Percentiles rank a stretch among this genome's conserved stretches.
These are phyloP conservation scores for Rusavskia elegans DNA, from an alignment of 495 filamentous ascomycete genomes.

Conservation along the genomic window DNA sequence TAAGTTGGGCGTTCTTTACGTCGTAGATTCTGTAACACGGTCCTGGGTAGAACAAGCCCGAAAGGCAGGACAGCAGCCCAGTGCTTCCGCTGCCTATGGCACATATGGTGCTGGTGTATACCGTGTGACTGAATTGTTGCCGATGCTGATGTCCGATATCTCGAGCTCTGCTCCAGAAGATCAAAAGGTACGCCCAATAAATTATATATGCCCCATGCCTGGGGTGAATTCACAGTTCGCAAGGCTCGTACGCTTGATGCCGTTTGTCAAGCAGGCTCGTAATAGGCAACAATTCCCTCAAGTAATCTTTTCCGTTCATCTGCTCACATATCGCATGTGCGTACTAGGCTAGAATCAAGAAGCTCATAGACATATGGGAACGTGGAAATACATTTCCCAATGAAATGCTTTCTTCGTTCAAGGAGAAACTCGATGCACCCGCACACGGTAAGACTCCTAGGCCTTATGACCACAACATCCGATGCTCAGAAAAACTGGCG, in stretches of 20 bases:
- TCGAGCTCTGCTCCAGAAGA: conserved; percentile 75
- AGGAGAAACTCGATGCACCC: conserved; percentile 54
- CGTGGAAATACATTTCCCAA: conserved; percentile 81
- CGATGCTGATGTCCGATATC: conserved; percentile 90
- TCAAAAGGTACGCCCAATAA: conserved; percentile 79
- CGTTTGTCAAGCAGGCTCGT: no score
- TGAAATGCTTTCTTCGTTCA: conserved; percentile 69
- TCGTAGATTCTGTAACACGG: conserved; percentile 99
- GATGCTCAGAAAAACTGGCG: background rate
- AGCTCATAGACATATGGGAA: conserved; percentile 96
- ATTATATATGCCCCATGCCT: background rate
- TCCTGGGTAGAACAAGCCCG: conserved; percentile 96
- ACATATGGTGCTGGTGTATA: conserved; percentile 90
- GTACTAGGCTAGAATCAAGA: conserved; percentile 87
- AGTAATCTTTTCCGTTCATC: conserved; percentile 5
- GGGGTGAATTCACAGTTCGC: background rate
- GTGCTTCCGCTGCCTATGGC: conserved; percentile 62
- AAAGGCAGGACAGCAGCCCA: conserved; percentile 63
- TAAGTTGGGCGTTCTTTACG: conserved; percentile 98
- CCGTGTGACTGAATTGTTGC: conserved; percentile 89
- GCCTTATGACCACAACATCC: background rate
- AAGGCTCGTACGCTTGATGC: no score
- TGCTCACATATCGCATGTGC: conserved; percentile 32
- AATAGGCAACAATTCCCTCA: no score
- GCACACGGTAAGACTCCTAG: conserved; percentile 11